Evolutionary conservation across 192 early-diverging fungal species (phyloP), one percentile per base, ranked within the genome.

Genomic region (Fimicolochytrium jonesii): DNA sequence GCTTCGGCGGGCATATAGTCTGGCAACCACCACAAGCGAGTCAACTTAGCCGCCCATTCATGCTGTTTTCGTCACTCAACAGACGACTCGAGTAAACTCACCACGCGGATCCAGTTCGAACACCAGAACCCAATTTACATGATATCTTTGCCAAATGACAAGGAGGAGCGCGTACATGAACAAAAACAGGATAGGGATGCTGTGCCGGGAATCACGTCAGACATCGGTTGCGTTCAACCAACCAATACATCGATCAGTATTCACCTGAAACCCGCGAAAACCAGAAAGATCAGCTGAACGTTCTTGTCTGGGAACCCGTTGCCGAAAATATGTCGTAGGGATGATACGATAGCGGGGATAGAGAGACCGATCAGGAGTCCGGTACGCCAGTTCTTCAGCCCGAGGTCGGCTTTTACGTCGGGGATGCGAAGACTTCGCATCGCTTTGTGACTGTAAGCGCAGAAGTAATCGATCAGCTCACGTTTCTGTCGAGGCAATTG

Each of bases 71-170:
- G 15, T n/a, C 41, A 0, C 41, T 42, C 41, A 42, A 42, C 41
- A 18, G 11, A 35, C 32, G 6, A 35, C 28, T n/a, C n/a, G n/a
- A n/a, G n/a, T n/a, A 23, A 37, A 4, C 54, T 46, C 30, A 67
- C 66, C 66, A 48, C 72, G 41, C 10, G 69, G 72, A 59, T 77
- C 75, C 22, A 77, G 53, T 43, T 77, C 75, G 22, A 75, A 68
- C 6, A 77, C 68, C 10, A 77, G 55, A 6, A 77, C 68, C 56
- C 61, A 77, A 35, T 74, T 77, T 0, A 77, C 66, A 23, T 60
- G 55, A 34, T 49, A 71, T 22, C 52, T 29, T 25, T 56, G 58
- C 58, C 67, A 74, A 2, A 77, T 67, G 1, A 64, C 31, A 28
- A 74, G 61, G 15, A 67, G 59, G 17, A 57, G 26, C 11, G 61